phyloP scores from a whole-genome alignment of 768 basidiomycete genomes.

The Mycena filopes region DNA sequence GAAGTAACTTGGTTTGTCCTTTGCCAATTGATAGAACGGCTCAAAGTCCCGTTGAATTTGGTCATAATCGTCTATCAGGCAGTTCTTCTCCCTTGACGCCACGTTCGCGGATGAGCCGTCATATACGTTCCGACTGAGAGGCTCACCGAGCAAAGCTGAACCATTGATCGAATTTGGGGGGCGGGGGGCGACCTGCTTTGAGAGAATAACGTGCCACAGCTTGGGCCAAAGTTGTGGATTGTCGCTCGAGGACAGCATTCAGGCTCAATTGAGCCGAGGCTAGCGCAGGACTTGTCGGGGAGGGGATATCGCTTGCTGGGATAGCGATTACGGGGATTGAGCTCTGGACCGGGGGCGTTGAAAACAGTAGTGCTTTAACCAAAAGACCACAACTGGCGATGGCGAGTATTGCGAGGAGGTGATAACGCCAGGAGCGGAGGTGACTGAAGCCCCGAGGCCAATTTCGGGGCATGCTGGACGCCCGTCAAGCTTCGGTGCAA shows the following conservation, averaged over 20 bases:
- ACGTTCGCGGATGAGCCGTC: too few species aligned
- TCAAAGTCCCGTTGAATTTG: conserved; percentile 31
- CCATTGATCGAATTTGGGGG: conserved; percentile 32
- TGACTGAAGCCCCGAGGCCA: background rate
- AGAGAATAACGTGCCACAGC: conserved; percentile 30
- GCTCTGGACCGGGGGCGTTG: background rate
- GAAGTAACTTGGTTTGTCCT: conserved; percentile 18
- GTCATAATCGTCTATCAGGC: conserved; percentile 33
- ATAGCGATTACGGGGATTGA: background rate
- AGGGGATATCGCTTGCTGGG: background rate
- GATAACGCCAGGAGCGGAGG: conserved; percentile 14
- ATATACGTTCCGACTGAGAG: too few species aligned
- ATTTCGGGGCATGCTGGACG: background rate
- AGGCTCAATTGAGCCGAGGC: conserved; percentile 20
- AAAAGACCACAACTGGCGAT: background rate
- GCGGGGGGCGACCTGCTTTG: conserved; percentile 29
- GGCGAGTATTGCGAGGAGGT: background rate
- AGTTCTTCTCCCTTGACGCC: conserved; percentile 20
- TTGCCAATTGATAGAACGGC: conserved; percentile 27
- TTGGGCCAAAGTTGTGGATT: conserved; percentile 28
- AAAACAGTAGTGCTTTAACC: background rate
- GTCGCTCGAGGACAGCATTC: conserved; percentile 23
- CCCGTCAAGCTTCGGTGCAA: background rate
- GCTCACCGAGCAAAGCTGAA: conserved; percentile 28
- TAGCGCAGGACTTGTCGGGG: conserved; percentile 1